Percentiles rank a stretch among this genome's conserved stretches.
Conservation (phyloP, 441 rosid species). For the Euphorbia celastroides region DNA sequence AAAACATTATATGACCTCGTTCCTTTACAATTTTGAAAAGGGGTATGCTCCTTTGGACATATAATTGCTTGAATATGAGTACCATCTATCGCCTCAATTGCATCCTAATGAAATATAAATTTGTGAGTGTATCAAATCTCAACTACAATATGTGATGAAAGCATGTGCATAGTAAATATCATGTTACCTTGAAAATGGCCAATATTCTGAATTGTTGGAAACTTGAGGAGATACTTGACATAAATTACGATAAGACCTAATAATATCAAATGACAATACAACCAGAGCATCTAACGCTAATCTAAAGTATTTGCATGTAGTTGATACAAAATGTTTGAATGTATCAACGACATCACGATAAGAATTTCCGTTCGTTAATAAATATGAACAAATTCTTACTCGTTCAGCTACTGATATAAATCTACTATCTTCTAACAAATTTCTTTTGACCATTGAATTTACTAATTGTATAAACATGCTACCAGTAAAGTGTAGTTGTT, state of each 20-base stretch:
- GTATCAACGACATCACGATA: not conserved
- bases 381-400: not conserved
- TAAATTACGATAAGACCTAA: not conserved
- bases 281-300: not conserved
- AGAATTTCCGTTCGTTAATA: not conserved
- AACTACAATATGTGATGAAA: not conserved
- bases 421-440: not conserved
- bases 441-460: not conserved
- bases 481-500: not conserved
- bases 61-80: not conserved
- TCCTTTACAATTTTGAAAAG: not conserved
- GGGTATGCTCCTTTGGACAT: not conserved
- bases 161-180: not conserved
- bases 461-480: not conserved
- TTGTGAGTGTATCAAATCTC: not conserved
- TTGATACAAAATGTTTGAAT: not conserved
- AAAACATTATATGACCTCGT: not conserved
- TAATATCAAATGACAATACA: not conserved
- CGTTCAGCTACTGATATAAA: not conserved
- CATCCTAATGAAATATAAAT: not conserved
- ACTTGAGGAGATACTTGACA: not conserved
- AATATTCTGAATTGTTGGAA: not conserved
- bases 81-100: not conserved
- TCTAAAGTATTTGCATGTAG: not conserved
- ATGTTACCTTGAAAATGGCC: not conserved